Conservation (phyloP, 2,329 filamentous ascomycete genomes). For the Pseudocercospora fijiensis region DNA sequence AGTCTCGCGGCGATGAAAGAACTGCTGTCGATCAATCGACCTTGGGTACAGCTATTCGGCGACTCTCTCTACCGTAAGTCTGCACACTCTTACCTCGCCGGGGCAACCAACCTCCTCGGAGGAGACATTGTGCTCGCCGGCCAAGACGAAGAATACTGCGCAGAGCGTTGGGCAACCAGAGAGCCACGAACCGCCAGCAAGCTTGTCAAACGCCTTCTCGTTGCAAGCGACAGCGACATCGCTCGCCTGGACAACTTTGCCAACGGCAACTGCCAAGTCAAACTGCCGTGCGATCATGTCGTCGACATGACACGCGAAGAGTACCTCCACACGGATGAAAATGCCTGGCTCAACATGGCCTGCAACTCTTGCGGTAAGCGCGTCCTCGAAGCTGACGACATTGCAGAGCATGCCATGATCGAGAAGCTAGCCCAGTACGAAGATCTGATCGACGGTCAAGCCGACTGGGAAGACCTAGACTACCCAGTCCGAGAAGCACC, state of each 20-base stretch:
- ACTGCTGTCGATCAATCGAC: conserved; percentile 2
- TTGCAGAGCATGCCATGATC: neutral
- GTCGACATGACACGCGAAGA: neutral
- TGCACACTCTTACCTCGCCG: conserved; percentile 8
- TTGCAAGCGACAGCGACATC: neutral
- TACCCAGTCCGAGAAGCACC: neutral
- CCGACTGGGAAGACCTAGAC: conserved; percentile 12
- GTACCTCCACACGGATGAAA: neutral
- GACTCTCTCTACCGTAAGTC: conserved; percentile 9
- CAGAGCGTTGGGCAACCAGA: conserved; percentile 6
- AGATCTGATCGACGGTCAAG: conserved; percentile 4
- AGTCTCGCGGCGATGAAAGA: neutral
- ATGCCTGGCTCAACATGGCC: neutral
- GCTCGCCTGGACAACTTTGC: neutral
- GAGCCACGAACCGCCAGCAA: neutral
- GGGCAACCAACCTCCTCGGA: conserved; percentile 6
- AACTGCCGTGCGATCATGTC: conserved; percentile 7
- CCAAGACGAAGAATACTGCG: neutral
- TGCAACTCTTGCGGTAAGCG: conserved; percentile 3
- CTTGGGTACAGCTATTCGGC: conserved; percentile 12
- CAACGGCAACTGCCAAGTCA: neutral
- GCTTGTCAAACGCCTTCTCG: neutral
- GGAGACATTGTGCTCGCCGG: neutral
- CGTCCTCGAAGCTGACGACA: conserved; percentile 7
- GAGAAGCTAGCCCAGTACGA: neutral